Evolutionary conservation across 2,329 filamentous ascomycete genomes (phyloP), one percentile per base, ranked within the genome.

Genomic region (Neophaeococcomyces aloes): DNA sequence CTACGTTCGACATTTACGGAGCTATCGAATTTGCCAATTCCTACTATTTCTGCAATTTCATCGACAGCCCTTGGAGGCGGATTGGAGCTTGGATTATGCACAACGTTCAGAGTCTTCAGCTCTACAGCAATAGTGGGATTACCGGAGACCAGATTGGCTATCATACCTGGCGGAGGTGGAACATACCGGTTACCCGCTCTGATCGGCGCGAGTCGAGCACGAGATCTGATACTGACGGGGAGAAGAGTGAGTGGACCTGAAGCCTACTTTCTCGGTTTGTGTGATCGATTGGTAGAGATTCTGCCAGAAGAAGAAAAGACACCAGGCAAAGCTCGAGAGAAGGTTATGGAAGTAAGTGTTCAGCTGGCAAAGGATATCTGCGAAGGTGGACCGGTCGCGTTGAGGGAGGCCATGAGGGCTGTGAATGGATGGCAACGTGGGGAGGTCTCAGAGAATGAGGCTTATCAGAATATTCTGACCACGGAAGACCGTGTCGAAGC

Each of bases 81-180:
- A 36, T 79, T 98, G 52, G 91, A 98, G 66, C 77, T 98, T 42
- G 89, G 87, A 1, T 78, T 98, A 5, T 80, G 83, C 53, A 94
- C 89, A 1, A 80, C 91, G 63, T 79, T 98, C 64, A 86, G 91
- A 53, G 81, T 98, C 41, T 81, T 96, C 53, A 76, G 80, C 25
- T 86, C 84, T 30, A 83, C 80, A 27, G 83, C 86, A 13, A 68
- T 72, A 18, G 78, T 98, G 43, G 88, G 79, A 0, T 76, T 96
- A 4, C 91, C 91, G 1, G 91, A 98, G 63, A 96, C 91, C 1
- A 75, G 88, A 2, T 75, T 98, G 2, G 91, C 83, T 44, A 98
- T 98, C 60, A 83, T 98, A 52, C 91, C 91, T 2, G 91, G 91
- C 47, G 91, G 89, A 2, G 91, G 91, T 33, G 91, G 89, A 48